Conservation (phyloP, 2,329 filamentous ascomycete species). For the Talaromyces atroroseus region DNA sequence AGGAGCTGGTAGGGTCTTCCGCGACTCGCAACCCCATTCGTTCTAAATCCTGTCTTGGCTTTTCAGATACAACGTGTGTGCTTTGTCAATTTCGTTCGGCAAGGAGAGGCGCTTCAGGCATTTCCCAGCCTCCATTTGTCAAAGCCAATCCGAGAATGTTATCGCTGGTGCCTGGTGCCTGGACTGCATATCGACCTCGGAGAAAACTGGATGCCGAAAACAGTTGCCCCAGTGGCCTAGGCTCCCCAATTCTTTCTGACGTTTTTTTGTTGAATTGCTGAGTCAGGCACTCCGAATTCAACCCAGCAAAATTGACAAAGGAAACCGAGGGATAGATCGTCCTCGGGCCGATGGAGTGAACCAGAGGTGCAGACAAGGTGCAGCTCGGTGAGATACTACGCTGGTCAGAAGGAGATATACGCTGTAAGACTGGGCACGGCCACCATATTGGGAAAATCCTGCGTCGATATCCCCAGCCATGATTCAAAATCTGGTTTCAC, state of each 20-base stretch:
- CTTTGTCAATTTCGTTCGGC: not conserved
- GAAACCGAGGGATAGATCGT: not conserved
- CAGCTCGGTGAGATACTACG: not conserved
- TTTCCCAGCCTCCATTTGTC: not conserved
- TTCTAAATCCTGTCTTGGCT: not conserved
- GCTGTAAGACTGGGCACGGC: slow-evolving; percentile 42
- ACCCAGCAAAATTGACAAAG: not conserved
- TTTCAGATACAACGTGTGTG: not conserved
- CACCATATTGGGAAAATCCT: slow-evolving; percentile 4
- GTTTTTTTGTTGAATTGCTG: not conserved
- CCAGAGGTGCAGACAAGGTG: not conserved
- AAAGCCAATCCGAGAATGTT: not conserved
- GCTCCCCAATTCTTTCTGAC: not conserved
- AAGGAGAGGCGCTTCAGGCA: not conserved
- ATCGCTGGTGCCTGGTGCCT: slow-evolving; percentile 2
- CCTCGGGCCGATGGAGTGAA: slow-evolving; percentile 9
- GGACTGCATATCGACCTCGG: not conserved
- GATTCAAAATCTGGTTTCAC: not conserved
- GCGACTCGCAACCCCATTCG: too few species aligned
- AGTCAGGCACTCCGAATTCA: not conserved
- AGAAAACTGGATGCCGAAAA: not conserved
- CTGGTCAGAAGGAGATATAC: slow-evolving; percentile 41
- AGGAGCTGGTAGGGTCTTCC: not conserved
- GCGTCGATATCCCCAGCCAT: slow-evolving; percentile 1
- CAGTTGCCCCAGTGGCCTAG: not conserved